These are phyloP conservation scores for Reutealis trisperma DNA, from an alignment of 345 rosid species.

Conservation along the genomic window DNA sequence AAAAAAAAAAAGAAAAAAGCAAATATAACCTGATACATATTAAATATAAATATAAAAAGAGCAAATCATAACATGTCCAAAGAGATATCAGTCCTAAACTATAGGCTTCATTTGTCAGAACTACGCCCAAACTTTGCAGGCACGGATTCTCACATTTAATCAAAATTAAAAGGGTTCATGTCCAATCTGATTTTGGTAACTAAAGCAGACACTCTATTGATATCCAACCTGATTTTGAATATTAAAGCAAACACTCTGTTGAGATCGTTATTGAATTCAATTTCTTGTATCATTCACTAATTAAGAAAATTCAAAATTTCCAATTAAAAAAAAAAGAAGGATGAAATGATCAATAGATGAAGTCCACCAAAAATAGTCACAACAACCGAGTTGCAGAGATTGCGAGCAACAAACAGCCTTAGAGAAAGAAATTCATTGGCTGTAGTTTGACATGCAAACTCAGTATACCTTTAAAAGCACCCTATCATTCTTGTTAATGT, in stretches of 20 bases:
- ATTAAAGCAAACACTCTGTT: not conserved
- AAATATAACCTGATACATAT: not conserved
- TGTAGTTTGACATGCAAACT: not conserved
- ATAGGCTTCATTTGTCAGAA: not conserved
- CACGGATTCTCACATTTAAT: not conserved
- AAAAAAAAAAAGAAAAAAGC: not conserved
- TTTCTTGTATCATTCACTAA: not conserved
- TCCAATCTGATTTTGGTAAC: not conserved
- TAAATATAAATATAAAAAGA: not conserved
- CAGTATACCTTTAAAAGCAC: slow-evolving; percentile 82
- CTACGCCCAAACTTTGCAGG: not conserved
- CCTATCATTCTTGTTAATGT: slow-evolving; percentile 83
- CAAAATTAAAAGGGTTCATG: not conserved
- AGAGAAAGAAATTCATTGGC: not conserved
- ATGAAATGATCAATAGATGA: not conserved
- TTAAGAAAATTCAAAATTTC: not conserved
- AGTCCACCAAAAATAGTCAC: not conserved
- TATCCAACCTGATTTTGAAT: not conserved
- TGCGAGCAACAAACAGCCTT: not conserved
- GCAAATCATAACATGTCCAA: not conserved
- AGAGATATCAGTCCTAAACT: not conserved
- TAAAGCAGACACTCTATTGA: not conserved
- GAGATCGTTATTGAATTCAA: not conserved
- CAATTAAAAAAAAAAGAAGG: too few relatives aligned
- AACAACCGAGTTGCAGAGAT: not conserved